Percentiles rank a stretch among this genome's conserved stretches.
phyloP scores from a whole-genome alignment of 2,329 filamentous ascomycete genomes.

The Colletotrichum musicola region DNA sequence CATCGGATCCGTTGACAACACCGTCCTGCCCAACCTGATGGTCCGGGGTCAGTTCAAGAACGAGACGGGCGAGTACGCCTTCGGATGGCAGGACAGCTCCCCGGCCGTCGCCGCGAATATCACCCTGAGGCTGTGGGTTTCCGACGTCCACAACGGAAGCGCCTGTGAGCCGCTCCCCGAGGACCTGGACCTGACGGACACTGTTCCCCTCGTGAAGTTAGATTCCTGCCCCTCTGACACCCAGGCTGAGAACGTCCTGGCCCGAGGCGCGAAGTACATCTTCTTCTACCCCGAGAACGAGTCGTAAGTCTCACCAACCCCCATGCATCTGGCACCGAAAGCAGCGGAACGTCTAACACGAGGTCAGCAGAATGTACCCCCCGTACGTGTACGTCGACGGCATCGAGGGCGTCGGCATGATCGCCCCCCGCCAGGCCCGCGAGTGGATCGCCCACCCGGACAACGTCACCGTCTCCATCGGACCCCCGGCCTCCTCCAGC shows the following conservation, averaged over 20 bases:
- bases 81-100: slow-evolving; percentile 35
- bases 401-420: slow-evolving; percentile 39
- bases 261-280: slow-evolving; percentile 56
- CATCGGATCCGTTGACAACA: slow-evolving; percentile 44
- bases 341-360: background rate
- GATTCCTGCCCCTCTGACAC: slow-evolving; percentile 50
- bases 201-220: slow-evolving; percentile 55
- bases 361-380: slow-evolving; percentile 17
- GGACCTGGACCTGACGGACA: slow-evolving; percentile 53
- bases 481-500: slow-evolving; percentile 27
- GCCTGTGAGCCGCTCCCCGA: slow-evolving; percentile 54
- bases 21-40: slow-evolving; percentile 37
- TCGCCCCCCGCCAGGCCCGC: slow-evolving; percentile 41
- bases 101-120: slow-evolving; percentile 24
- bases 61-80: slow-evolving; percentile 14
- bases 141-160: slow-evolving; percentile 42
- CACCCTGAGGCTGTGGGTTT: slow-evolving; percentile 29
- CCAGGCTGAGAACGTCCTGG: slow-evolving; percentile 55
- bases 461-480: slow-evolving; percentile 42
- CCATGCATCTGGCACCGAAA: background rate
- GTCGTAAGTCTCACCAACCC: slow-evolving; percentile 1
- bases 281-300: slow-evolving; percentile 51
- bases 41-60: slow-evolving; percentile 38
- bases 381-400: slow-evolving; percentile 14
- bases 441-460: slow-evolving; percentile 43